A percentile compares a stretch with the other conserved stretches of the same genome.
Conservation (phyloP, 495 filamentous ascomycete species). For the Rhypophila decipiens region DNA sequence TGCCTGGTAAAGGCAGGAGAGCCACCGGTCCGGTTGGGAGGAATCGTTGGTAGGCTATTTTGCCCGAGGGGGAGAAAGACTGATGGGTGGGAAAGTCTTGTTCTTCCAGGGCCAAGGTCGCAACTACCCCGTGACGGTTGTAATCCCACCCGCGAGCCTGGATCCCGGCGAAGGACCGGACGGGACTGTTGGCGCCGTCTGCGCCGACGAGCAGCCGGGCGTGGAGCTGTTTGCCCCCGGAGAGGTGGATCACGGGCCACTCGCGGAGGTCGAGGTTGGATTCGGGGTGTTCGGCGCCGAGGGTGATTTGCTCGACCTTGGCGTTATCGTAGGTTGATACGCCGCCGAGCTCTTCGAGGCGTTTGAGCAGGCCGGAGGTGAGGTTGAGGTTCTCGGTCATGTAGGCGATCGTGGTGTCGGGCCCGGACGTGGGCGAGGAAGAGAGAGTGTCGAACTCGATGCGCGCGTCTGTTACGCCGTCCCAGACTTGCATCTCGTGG, state of each 20-base stretch:
- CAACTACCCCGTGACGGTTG: slow-evolving; percentile 81
- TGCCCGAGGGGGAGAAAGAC: too few species aligned
- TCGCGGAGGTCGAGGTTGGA: slow-evolving; percentile 64
- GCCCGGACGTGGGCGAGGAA: slow-evolving; percentile 36
- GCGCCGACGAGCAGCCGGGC: slow-evolving; percentile 87
- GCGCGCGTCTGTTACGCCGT: slow-evolving; percentile 77
- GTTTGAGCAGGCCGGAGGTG: slow-evolving; percentile 63
- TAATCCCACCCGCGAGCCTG: slow-evolving; percentile 89
- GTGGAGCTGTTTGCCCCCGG: slow-evolving; percentile 54
- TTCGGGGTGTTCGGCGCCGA: slow-evolving; percentile 54
- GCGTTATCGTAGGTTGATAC: slow-evolving; percentile 67
- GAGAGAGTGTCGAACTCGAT: slow-evolving; percentile 80
- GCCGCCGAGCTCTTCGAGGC: slow-evolving; percentile 61
- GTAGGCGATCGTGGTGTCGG: slow-evolving; percentile 65
- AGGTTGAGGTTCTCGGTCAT: slow-evolving; percentile 96
- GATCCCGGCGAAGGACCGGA: slow-evolving; percentile 84
- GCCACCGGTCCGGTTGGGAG: slow-evolving; percentile 87
- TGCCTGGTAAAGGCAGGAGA: slow-evolving; percentile 79
- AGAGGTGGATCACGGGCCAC: slow-evolving; percentile 78
- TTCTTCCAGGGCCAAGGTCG: slow-evolving; percentile 68
- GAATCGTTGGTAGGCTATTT: slow-evolving; percentile 91
- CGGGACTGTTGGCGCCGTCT: slow-evolving; percentile 91
- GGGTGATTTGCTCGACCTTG: slow-evolving; percentile 67
- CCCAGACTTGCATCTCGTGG: slow-evolving; percentile 94
- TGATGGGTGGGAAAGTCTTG: slow-evolving; percentile 46